Evolutionary conservation across 129 eudicot genomes (phyloP), one percentile per base, ranked within the genome.

Genomic region (Pseudognaphalium luteoalbum): DNA sequence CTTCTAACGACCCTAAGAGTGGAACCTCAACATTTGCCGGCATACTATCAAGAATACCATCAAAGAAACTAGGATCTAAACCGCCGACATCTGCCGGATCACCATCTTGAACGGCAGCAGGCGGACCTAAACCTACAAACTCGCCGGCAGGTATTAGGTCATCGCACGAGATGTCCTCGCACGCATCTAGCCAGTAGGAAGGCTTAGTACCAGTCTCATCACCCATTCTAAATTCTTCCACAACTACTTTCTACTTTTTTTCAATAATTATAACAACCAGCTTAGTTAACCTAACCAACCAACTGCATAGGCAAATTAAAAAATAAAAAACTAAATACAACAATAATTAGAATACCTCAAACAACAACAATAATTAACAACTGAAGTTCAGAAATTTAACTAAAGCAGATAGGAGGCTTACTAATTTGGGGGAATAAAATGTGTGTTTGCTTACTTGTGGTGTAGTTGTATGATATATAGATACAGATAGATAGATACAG

Each of bases 101-200:
- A 65, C 70, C 21, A 1, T 39, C 30, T 34, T n/a, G 11, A 35
- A n/a, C 8, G 28, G 28, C 17, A 4, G 51, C 9, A 59, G 22
- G 29, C 5, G 74, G 66, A 59, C 74, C 63, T 58, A 81, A 78
- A 71, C 76, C 82, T 14, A 72, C 62, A 34, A 89, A 81, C 50
- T 76, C 83, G 4, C 19, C 39, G 12, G 69, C 52, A 32, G 69
- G 74, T 14, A 87, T 80, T 37, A 86, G 76, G 74, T 82, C 89
- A 52, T 90, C 96, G 14, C 90, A 83, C 2, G 86, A 81, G 66
- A 92, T 88, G 37, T 94, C 98, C 90, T 94, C 98, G 14, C 96
- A 89, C 3, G 98, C 97, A 72, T 94, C 98, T 2, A 94, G 86
- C 97, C 98, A 94, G 74, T 94, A 94, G 2, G 92, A 87, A 56